These are phyloP conservation scores for Ceratocystis huliohia DNA, from an alignment of 2,329 filamentous ascomycete species.

Conservation along the genomic window DNA sequence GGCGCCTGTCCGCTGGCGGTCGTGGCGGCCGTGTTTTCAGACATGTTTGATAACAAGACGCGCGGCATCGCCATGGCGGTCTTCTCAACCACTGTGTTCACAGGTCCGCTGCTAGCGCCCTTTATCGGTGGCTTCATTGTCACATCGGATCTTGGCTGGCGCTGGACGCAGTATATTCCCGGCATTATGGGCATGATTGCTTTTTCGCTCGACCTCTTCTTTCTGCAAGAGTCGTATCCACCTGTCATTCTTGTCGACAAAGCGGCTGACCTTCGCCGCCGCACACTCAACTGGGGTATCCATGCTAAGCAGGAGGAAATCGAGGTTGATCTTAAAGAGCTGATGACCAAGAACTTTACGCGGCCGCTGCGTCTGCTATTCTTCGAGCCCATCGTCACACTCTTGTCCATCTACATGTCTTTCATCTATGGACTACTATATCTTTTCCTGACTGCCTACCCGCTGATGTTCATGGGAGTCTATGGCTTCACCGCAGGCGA, in stretches of 20 bases:
- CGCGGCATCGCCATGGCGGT: conserved; percentile 39
- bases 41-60: conserved; percentile 55
- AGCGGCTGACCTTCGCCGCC: conserved; percentile 47
- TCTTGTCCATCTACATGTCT: conserved; percentile 58
- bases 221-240: conserved; percentile 58
- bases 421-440: conserved; percentile 72
- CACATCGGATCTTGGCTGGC: conserved; percentile 50
- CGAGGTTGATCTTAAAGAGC: conserved; percentile 50
- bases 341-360: conserved; percentile 54
- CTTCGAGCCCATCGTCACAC: conserved; percentile 54
- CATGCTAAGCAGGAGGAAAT: conserved; percentile 62
- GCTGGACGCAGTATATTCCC: conserved; percentile 56
- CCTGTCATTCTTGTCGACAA: conserved; percentile 51
- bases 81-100: conserved; percentile 44
- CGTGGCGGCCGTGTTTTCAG: conserved; percentile 58
- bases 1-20: conserved; percentile 56
- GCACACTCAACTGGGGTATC: conserved; percentile 57
- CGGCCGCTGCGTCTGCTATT: conserved; percentile 53
- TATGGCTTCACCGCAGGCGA: conserved; percentile 59
- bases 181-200: conserved; percentile 51
- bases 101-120: conserved; percentile 53
- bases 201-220: conserved; percentile 46
- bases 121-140: conserved; percentile 58
- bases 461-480: conserved; percentile 62
- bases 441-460: conserved; percentile 74